phyloP scores from a whole-genome alignment of 2,329 filamentous ascomycete species.

The Laburnicola sp. region DNA sequence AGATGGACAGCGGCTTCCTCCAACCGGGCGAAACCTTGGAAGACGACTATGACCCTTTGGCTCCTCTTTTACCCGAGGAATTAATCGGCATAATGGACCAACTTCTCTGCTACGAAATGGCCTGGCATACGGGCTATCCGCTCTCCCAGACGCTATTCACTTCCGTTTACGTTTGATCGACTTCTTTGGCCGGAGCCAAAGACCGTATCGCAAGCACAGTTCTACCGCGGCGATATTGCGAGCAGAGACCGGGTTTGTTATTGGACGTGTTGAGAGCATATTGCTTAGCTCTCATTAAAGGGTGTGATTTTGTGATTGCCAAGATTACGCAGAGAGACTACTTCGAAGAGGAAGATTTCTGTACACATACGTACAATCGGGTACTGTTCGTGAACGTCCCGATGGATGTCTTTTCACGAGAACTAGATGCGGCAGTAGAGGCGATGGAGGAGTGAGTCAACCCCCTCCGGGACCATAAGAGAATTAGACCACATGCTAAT shows the following conservation, averaged over 20 bases:
- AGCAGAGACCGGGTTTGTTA: conserved; percentile 29
- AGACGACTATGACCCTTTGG: conserved; percentile 75
- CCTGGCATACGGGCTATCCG: conserved; percentile 95
- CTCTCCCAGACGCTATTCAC: conserved; percentile 94
- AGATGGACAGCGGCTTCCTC: conserved; percentile 95
- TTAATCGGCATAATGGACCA: conserved; percentile 94
- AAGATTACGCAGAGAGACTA: conserved; percentile 81
- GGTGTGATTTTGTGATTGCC: conserved; percentile 76
- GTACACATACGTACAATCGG: conserved; percentile 85
- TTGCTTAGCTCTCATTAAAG: conserved; percentile 81
- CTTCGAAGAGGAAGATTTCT: conserved; percentile 98
- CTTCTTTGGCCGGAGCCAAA: conserved; percentile 72
- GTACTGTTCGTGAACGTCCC: conserved; percentile 63
- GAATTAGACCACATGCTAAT: conserved; percentile 14
- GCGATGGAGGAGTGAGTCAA: conserved; percentile 36
- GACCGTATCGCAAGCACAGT: conserved; percentile 64
- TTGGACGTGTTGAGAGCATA: conserved; percentile 74
- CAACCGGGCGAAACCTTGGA: conserved; percentile 79
- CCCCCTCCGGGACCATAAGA: not conserved
- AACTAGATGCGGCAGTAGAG: conserved; percentile 39
- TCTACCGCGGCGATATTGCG: conserved; percentile 51
- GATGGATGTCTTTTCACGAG: conserved; percentile 39
- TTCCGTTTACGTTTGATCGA: conserved; percentile 86
- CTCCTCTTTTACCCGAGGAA: conserved; percentile 71
- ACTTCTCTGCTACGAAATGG: conserved; percentile 89